Percentiles rank a stretch among this genome's conserved stretches.
Conservation (phyloP, 2,329 filamentous ascomycete species). For the Sclerotiophoma versabilis region DNA sequence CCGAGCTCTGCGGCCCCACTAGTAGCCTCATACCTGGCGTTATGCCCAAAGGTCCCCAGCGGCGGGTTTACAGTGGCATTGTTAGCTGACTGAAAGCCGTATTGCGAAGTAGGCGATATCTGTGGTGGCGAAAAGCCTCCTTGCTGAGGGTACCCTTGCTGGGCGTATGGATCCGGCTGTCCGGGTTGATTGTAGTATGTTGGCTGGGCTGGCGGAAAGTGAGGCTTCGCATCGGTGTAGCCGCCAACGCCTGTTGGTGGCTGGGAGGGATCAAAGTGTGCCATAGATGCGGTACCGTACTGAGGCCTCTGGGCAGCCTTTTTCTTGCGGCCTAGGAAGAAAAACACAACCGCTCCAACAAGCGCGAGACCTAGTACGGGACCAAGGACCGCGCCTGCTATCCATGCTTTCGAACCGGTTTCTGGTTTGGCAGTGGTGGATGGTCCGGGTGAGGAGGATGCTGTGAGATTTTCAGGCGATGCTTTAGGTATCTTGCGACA, state of each 20-base stretch:
- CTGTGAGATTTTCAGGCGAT: not conserved
- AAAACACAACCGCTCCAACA: conserved; percentile 30
- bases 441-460: not conserved
- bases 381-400: conserved; percentile 38
- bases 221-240: conserved; percentile 28
- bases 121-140: conserved; percentile 7
- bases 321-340: conserved; percentile 35
- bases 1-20: conserved; percentile 6
- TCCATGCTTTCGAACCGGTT: conserved; percentile 38
- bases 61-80: conserved; percentile 16
- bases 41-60: conserved; percentile 4
- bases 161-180: not conserved
- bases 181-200: conserved; percentile 6
- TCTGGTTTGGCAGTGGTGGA: not conserved
- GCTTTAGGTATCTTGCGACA: too few relatives aligned
- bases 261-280: conserved; percentile 14
- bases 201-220: conserved; percentile 17
- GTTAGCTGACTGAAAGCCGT: conserved; percentile 17
- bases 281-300: conserved; percentile 20
- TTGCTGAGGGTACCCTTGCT: conserved; percentile 20
- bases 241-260: conserved; percentile 24
- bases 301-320: conserved; percentile 17
- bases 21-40: not conserved
- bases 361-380: conserved; percentile 36
- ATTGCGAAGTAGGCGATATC: conserved; percentile 24